Conservation (phyloP, 495 filamentous ascomycete genomes). For the Chlorociboria aeruginascens region DNA sequence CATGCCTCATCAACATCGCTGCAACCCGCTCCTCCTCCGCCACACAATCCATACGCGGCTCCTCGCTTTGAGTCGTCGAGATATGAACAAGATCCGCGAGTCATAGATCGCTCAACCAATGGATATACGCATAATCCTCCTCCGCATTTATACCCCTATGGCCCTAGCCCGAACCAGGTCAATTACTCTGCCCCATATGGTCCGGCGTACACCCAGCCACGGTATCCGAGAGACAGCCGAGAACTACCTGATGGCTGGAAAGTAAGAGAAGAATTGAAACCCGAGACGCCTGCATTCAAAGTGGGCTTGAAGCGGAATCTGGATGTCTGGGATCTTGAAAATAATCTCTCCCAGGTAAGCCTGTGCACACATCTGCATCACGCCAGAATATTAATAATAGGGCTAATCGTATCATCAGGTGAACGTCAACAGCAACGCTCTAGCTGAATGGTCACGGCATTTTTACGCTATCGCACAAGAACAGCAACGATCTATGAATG, state of each 20-base stretch:
- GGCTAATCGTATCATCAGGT: conserved; percentile 7
- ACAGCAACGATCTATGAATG: conserved; percentile 10
- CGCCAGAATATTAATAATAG: no score
- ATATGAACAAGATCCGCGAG: conserved; percentile 13
- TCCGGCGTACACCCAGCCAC: conserved; percentile 5
- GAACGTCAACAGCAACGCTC: conserved; percentile 1
- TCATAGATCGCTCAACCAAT: conserved; percentile 9
- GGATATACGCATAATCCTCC: conserved; percentile 13
- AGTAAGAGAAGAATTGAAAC: conserved; percentile 3
- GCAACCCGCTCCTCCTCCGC: conserved; percentile 7
- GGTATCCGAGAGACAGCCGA: conserved; percentile 7
- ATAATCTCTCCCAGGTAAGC: conserved; percentile 13
- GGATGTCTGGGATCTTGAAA: conserved; percentile 18
- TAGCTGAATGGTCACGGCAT: conserved; percentile 11
- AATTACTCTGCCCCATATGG: conserved; percentile 3
- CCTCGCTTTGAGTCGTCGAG: conserved; percentile 13
- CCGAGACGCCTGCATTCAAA: conserved; percentile 1
- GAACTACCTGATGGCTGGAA: conserved; percentile 9
- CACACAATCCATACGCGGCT: conserved; percentile 7
- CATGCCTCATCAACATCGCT: conserved; percentile 6
- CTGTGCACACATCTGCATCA: not conserved
- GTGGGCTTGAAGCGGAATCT: conserved; percentile 16
- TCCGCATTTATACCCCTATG: conserved; percentile 5
- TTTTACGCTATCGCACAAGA: conserved; percentile 15
- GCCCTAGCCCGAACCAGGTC: not conserved